A percentile compares a stretch with the other conserved stretches of the same genome.
Conservation (phyloP, 2,329 filamentous ascomycete species). For the Aspergillus quadrilineatus region DNA sequence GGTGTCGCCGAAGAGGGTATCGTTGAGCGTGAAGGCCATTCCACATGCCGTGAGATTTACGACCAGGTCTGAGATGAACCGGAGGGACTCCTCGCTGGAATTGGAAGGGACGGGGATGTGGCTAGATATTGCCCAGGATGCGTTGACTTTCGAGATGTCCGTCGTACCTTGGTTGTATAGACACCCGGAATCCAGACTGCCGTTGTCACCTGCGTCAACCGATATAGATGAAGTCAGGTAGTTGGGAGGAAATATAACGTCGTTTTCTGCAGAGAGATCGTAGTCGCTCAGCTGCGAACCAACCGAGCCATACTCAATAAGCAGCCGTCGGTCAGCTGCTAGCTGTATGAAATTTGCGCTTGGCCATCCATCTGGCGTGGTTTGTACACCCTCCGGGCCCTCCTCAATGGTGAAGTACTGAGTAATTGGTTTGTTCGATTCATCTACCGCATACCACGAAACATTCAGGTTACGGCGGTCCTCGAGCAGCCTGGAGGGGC, state of each 20-base stretch:
- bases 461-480: slow-evolving; percentile 59
- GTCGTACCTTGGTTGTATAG: slow-evolving; percentile 49
- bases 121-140: slow-evolving; percentile 53
- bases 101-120: slow-evolving; percentile 29
- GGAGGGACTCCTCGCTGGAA: slow-evolving; percentile 28
- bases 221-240: slow-evolving; percentile 44
- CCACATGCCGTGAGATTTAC: slow-evolving; percentile 56
- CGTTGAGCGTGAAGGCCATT: slow-evolving; percentile 60
- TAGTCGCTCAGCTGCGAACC: slow-evolving; percentile 59
- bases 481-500: slow-evolving; percentile 47
- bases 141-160: slow-evolving; percentile 47
- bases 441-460: slow-evolving; percentile 55
- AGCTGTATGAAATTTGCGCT: slow-evolving; percentile 60
- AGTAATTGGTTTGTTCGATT: slow-evolving; percentile 46
- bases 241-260: slow-evolving; percentile 51
- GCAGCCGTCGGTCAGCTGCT: slow-evolving; percentile 51
- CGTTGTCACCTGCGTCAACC: slow-evolving; percentile 38
- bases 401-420: slow-evolving; percentile 54
- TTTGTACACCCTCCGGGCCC: slow-evolving; percentile 36
- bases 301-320: slow-evolving; percentile 57
- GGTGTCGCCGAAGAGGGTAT: slow-evolving; percentile 52
- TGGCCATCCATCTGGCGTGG: slow-evolving; percentile 63
- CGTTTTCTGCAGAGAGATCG: slow-evolving; percentile 52
- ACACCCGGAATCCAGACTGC: slow-evolving; percentile 53
- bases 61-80: slow-evolving; percentile 34